Base-by-base conservation (phyloP, 805 yeast species). In the Saccharomycopsis microspora region DNA sequence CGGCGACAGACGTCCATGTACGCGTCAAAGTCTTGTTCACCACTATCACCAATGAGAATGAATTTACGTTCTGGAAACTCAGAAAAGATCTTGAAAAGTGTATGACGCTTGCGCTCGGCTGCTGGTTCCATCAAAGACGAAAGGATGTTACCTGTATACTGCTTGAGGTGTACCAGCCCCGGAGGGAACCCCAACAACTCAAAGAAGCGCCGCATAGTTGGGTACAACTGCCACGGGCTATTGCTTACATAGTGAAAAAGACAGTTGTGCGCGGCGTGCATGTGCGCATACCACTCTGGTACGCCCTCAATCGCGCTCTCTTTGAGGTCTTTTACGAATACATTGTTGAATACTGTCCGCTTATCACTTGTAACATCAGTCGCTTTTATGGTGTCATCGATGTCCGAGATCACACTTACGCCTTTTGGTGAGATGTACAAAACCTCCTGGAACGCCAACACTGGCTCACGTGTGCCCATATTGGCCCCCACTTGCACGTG, bases 241-340 rank as follows among this genome's bases (percentile, higher is more conserved):
- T 94, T 93, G 5, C 97, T 89, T 2, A 94, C 97, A 61, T 90
- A 94, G 61, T 89, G 96, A 58, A 90, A 78, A n/a, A 78, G 68
- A 3, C 80, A 71, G 8, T 70, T 60, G 39, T 28, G 31, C 10
- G 62, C 62, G 6, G 64, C 59, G 6, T 61, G 59, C 37, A 89
- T 59, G n/a, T 66, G 64, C 5, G 68, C 67, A 58, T 76, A 86
- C 88, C 95, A 87, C 35, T 71, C 69, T 3, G 83, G 72, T 31
- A 93, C 82, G 2, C 85, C 81, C 0, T 86, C 82, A 27, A 93
- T 75, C 44, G 70, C 72, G 77, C 95, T 82, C n/a, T 73, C 75
- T 4, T 70, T 63, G 45, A 76, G 76, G 39, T 79, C 81, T 42
- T 76, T 78, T 3, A 84, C 73, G 50, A 93, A 78, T 0, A 88